phyloP scores from a whole-genome alignment of 257 asterid species.

The Jacaranda mimosifolia region DNA sequence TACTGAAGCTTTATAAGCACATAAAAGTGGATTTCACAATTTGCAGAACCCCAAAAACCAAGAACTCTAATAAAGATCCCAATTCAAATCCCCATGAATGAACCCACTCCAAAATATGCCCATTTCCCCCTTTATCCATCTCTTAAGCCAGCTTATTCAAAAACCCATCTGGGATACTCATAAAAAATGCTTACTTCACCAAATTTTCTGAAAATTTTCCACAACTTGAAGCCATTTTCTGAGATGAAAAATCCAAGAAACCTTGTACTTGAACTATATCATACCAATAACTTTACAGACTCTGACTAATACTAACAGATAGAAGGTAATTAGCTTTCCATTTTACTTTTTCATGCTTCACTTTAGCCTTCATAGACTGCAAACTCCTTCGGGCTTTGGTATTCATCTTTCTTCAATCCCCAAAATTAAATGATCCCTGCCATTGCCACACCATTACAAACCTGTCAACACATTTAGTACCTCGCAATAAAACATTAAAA shows the following conservation, averaged over 20 bases:
- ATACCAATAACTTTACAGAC: not conserved
- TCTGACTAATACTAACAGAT: slow-evolving; percentile 6
- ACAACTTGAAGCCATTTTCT: slow-evolving; percentile 9
- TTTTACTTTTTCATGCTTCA: slow-evolving; percentile 62
- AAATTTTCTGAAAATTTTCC: slow-evolving; percentile 24
- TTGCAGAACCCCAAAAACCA: slow-evolving; percentile 33
- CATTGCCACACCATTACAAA: slow-evolving; percentile 38
- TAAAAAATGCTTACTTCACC: slow-evolving; percentile 41
- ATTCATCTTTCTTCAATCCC: slow-evolving; percentile 61
- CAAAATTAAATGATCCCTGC: slow-evolving; percentile 49
- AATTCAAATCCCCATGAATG: slow-evolving; percentile 4
- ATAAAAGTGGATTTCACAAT: slow-evolving; percentile 30
- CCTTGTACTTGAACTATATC: not conserved
- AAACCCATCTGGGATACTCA: slow-evolving; percentile 31
- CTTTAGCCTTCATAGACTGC: slow-evolving; percentile 59
- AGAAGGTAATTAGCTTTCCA: not conserved
- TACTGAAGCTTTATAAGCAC: slow-evolving; percentile 37
- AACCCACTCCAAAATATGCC: not conserved
- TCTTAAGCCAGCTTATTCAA: not conserved
- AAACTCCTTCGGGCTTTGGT: slow-evolving; percentile 62
- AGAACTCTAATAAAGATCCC: slow-evolving; percentile 6
- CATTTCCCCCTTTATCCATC: not conserved
- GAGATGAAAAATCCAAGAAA: not conserved
- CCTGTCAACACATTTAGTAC: slow-evolving; percentile 26
- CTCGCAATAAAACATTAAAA: not conserved